phyloP scores from a whole-genome alignment of 2,329 filamentous ascomycete genomes.

The Alternaria consortialis region DNA sequence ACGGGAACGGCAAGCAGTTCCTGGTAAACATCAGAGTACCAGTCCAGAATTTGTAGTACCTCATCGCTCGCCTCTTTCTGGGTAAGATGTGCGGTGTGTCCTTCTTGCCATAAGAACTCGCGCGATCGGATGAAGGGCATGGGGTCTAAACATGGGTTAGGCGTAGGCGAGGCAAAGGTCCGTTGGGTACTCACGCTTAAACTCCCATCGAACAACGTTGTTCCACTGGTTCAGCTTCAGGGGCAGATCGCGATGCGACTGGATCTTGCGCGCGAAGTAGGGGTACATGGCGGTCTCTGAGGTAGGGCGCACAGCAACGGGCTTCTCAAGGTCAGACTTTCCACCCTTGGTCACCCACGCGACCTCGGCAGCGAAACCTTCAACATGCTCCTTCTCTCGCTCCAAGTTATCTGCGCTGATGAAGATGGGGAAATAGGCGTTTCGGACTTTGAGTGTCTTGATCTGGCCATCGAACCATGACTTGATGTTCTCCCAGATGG shows the following conservation, averaged over 20 bases:
- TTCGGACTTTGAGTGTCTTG: constrained; percentile 89
- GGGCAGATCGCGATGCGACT: constrained; percentile 92
- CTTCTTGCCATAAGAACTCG: constrained; percentile 98
- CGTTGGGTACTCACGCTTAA: constrained; percentile 67
- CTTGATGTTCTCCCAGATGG: constrained; percentile 74
- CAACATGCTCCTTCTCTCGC: constrained; percentile 92
- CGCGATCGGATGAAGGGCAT: constrained; percentile 82
- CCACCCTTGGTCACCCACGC: constrained; percentile 92
- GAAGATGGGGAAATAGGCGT: constrained; percentile 94
- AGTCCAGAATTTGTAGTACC: constrained; percentile 90
- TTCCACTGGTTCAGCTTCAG: constrained; percentile 98
- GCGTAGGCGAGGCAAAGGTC: background rate
- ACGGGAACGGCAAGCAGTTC: constrained; percentile 94
- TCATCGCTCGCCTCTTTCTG: constrained; percentile 83
- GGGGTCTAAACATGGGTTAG: constrained; percentile 49
- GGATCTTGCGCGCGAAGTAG: constrained; percentile 97
- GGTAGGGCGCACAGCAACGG: constrained; percentile 74
- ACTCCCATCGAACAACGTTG: constrained; percentile 94
- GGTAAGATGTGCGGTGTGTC: constrained; percentile 90
- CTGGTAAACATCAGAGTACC: constrained; percentile 92
- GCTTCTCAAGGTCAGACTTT: constrained; percentile 89
- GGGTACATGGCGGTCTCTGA: constrained; percentile 89
- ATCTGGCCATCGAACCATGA: constrained; percentile 71
- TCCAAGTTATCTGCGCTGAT: constrained; percentile 84
- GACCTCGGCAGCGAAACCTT: constrained; percentile 93